Evolutionary conservation across 1,284 basidiomycete species (phyloP), one percentile per base, ranked within the genome.

Genomic region (Moesziomyces antarcticus): DNA sequence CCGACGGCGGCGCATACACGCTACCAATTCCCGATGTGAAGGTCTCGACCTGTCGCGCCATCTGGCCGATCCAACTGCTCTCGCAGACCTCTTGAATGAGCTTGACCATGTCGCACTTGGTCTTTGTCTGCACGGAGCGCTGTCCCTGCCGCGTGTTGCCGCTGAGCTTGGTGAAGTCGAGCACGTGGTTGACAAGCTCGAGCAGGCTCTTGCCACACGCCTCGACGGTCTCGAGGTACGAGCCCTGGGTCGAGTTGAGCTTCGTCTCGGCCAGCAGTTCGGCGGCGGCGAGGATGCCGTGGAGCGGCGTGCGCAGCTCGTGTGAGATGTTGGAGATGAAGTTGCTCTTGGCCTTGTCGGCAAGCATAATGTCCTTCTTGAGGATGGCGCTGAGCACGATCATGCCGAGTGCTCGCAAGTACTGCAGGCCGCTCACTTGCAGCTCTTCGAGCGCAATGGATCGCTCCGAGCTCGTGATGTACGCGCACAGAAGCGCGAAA

Each of bases 301-400:
- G 82, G 10, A 85, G 75, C 14, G 84, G 84, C 18, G 84, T 85
- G 10, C 84, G 67, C 8, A 85, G 87, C 84, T 97, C 95, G 84
- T 97, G 95, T 14, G 93, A 96, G 79, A 97, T 97, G 80, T 94
- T 94, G 14, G 92, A 93, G 69, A 94, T 94, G 84, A 94, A 94
- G 56, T 93, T 84, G 75, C 91, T 90, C 85, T 94, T 83, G 1
- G 93, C 91, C 83, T 97, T 95, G 85, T 97, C 95, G 3, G 95
- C 95, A 13, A 97, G 87, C 50, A 94, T 91, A 91, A 97, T 96
- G 42, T 94, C 87, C 56, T 94, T 89, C 84, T 96, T 94, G 46
- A 97, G 88, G 6, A 97, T 93, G 13, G 94, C 94, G 49, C 93
- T 94, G 40, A 98, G 87, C 62, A 97, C 95, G 75, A 97, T 96